Percentiles rank a stretch among this genome's conserved stretches.
Evolutionary conservation across 805 yeast species (phyloP).

Genomic region (Ogataea trehaloabstinens): DNA sequence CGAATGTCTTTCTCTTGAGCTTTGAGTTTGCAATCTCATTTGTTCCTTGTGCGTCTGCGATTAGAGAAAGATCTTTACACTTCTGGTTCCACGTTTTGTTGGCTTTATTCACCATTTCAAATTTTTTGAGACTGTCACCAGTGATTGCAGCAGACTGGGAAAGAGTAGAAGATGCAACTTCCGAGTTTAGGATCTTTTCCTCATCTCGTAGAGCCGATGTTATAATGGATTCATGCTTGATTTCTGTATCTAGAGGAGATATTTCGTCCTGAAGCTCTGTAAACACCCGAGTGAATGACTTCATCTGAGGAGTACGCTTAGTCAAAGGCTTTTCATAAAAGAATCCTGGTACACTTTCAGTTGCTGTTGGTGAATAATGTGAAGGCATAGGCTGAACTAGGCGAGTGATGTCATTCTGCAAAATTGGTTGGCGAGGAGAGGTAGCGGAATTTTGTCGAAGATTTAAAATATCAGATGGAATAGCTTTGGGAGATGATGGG

Average conservation of each 20-base stretch:
- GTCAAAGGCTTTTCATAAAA: constrained; percentile 32
- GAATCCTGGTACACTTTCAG: constrained; percentile 16
- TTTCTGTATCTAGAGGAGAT: constrained; percentile 35
- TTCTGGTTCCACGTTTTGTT: constrained; percentile 36
- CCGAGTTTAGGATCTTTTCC: constrained; percentile 20
- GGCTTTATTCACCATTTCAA: constrained; percentile 34
- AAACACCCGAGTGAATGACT: constrained; percentile 34
- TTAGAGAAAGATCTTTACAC: constrained; percentile 4
- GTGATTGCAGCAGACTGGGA: constrained; percentile 7
- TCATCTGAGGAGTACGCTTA: constrained; percentile 32
- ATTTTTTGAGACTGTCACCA: constrained; percentile 23
- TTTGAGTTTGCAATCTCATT: constrained; percentile 4
- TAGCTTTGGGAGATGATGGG: constrained; percentile 14
- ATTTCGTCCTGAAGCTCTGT: constrained; percentile 33
- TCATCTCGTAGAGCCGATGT: constrained; percentile 33
- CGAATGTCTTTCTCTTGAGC: constrained; percentile 18
- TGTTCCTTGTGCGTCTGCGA: constrained; percentile 7
- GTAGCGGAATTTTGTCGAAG: constrained; percentile 1
- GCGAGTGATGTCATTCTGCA: neutral
- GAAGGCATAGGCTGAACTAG: neutral
- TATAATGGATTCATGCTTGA: constrained; percentile 34
- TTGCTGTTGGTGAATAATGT: constrained; percentile 1
- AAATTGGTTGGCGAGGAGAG: neutral
- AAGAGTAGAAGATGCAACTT: constrained; percentile 12
- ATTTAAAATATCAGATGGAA: constrained; percentile 4